These are phyloP conservation scores for Pisolithus marmoratus DNA, from an alignment of 768 basidiomycete genomes.

Conservation along the genomic window DNA sequence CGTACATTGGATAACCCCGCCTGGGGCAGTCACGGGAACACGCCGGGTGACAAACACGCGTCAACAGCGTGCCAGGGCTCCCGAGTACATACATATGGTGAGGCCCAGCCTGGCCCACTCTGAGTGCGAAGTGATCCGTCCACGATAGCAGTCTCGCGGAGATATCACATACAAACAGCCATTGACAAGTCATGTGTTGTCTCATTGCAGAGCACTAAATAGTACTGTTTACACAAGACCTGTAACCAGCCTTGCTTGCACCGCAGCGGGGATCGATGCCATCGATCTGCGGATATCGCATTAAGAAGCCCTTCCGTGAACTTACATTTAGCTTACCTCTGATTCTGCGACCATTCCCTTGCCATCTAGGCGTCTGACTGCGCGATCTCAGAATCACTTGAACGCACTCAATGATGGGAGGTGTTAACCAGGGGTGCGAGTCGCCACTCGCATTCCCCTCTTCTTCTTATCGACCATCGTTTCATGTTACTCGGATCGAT, in stretches of 20 bases:
- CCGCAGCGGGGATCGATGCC: not conserved
- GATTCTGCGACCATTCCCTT: not conserved
- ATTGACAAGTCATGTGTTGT: constrained; percentile 8
- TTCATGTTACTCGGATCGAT: constrained; percentile 7
- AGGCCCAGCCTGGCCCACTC: not conserved
- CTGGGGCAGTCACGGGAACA: not conserved
- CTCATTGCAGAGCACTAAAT: not conserved
- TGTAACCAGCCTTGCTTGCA: not conserved
- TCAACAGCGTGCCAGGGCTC: not conserved
- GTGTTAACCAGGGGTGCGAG: not conserved
- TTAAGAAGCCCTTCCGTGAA: not conserved
- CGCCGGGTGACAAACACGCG: not conserved
- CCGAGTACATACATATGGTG: too few relatives aligned
- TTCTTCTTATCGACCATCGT: not conserved
- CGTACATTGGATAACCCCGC: not conserved
- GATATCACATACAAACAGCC: constrained; percentile 6
- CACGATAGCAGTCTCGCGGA: constrained; percentile 5
- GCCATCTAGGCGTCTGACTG: not conserved
- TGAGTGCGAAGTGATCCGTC: not conserved
- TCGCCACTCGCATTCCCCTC: not conserved
- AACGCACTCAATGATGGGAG: not conserved
- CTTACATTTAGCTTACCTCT: not conserved
- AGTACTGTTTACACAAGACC: not conserved
- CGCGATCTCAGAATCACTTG: not conserved
- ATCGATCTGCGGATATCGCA: not conserved